A percentile compares a stretch with the other conserved stretches of the same genome.
These are phyloP conservation scores for Closterium sp. DNA, from an alignment of 139 green algal genomes.

Conservation along the genomic window DNA sequence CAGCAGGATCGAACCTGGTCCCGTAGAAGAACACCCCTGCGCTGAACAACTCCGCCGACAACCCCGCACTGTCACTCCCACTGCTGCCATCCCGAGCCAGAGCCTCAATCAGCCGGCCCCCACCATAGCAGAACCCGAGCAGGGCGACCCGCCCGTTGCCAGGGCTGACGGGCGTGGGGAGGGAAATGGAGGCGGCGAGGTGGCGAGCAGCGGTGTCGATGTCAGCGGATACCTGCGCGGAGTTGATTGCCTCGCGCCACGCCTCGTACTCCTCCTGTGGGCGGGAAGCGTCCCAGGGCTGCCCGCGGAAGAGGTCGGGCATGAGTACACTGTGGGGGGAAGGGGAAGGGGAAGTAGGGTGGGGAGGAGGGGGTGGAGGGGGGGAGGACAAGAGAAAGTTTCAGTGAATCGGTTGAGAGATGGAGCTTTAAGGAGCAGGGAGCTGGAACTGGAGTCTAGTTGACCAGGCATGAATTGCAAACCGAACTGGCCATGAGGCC, in stretches of 20 bases:
- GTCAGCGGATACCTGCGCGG: neutral
- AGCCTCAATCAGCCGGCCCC: constrained; percentile 14
- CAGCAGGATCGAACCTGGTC: constrained; percentile 18
- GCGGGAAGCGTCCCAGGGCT: constrained; percentile 26
- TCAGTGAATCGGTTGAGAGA: too few relatives aligned
- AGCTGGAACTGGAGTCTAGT: too few relatives aligned
- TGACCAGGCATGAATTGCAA: too few relatives aligned
- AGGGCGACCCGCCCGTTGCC: constrained; percentile 20
- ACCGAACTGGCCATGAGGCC: too few relatives aligned
- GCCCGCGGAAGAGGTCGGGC: constrained; percentile 40
- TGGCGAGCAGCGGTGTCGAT: neutral
- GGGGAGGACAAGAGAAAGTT: neutral
- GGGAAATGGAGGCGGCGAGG: neutral
- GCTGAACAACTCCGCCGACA: neutral
- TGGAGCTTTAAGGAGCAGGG: too few relatives aligned
- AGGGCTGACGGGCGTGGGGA: neutral
- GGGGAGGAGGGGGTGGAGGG: neutral
- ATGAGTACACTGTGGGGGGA: constrained; percentile 16
- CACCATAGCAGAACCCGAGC: constrained; percentile 45
- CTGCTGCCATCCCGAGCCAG: constrained; percentile 6
- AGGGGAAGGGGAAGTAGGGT: neutral
- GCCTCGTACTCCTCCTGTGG: constrained; percentile 21
- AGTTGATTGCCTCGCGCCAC: constrained; percentile 5
- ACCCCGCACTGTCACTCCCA: neutral
- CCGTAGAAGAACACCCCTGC: constrained; percentile 42